Conservation (phyloP, 1,284 basidiomycete genomes). For the Cryptococcus jaspeensis region DNA sequence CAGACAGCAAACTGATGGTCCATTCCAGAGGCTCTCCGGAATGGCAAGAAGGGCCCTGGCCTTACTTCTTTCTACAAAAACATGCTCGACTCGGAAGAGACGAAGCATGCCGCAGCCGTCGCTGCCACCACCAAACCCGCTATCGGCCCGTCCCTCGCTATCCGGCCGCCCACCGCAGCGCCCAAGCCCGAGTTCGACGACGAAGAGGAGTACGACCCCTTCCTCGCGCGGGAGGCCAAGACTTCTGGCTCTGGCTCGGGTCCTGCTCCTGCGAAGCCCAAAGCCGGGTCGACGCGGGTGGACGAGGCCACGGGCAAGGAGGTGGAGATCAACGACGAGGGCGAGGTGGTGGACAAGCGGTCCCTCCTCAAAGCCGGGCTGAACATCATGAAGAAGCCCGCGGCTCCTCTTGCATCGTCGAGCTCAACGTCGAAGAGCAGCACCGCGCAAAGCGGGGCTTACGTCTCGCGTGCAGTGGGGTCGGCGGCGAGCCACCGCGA, state of each 20-base stretch:
- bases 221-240: slow-evolving; percentile 37
- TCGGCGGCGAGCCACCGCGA: slow-evolving; percentile 72
- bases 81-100: slow-evolving; percentile 75
- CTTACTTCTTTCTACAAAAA: slow-evolving; percentile 84
- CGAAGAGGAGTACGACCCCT: slow-evolving; percentile 47
- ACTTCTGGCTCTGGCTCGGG: background rate
- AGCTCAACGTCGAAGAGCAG: slow-evolving; percentile 49
- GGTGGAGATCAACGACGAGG: slow-evolving; percentile 97
- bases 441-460: slow-evolving; percentile 53
- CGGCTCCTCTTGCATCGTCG: slow-evolving; percentile 28
- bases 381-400: slow-evolving; percentile 63
- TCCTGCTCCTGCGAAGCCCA: background rate
- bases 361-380: slow-evolving; percentile 87
- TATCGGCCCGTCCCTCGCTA: slow-evolving; percentile 53
- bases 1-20: background rate
- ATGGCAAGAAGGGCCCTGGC: slow-evolving; percentile 61
- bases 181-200: slow-evolving; percentile 30
- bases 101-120: slow-evolving; percentile 78
- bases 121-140: slow-evolving; percentile 58
- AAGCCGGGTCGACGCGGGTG: slow-evolving; percentile 14
- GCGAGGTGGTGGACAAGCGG: slow-evolving; percentile 94
- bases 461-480: slow-evolving; percentile 65
- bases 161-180: slow-evolving; percentile 27
- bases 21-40: slow-evolving; percentile 56
- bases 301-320: slow-evolving; percentile 66